Base-by-base conservation (phyloP, 768 basidiomycete species). In the Mrakia gelida region DNA sequence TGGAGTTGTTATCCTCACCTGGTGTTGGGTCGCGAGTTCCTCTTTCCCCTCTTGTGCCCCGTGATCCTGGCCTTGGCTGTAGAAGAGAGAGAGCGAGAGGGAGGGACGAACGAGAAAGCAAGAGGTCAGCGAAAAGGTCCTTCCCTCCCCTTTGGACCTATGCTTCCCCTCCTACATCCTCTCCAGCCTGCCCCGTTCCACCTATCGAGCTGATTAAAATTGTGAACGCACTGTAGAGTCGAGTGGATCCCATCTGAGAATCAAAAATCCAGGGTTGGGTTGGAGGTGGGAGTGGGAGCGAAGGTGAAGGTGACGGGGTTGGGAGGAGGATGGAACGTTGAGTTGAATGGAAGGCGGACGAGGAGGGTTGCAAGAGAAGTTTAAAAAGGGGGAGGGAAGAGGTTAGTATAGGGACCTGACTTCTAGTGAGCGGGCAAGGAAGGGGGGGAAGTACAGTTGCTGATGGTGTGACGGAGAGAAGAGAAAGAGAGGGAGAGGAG, bases 1-100 rank as follows among this genome's bases (percentile, higher is more conserved):
- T 45, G 45, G 45, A 45, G 6, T 45, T 3, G 45, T 2, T 32
- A 38, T 56, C 45, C 77, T 73, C 65, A 79, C 78, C 94, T 93
- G 80, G 95, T 97, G 89, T 96, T 96, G 84, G 94, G 95, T 84
- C 91, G 89, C 78, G 92, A 89, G 89, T 98, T 98, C 84, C 94
- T 92, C 88, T 98, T 98, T 80, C 93, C 95, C 81, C 97, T 93
- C 88, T 98, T 98, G 92, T 96, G 93, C 81, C 95, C 94, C 83
- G 98, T 88, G 84, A 99, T 91, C 83, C 97, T 94, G 85, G 94
- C 97, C 89, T 97, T 98, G 86, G 86, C 72, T 73, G 38, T 18
- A 45, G 71, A 23, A 49, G 34, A 30, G 71, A 49, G 26, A 18
- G 45, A 54, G 52, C 32, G 49, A 30, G 1, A 30, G 38, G 65